A percentile compares a stretch with the other conserved stretches of the same genome.
phyloP scores from a whole-genome alignment of 2,329 filamentous ascomycete genomes.

The Cladophialophora yegresii region DNA sequence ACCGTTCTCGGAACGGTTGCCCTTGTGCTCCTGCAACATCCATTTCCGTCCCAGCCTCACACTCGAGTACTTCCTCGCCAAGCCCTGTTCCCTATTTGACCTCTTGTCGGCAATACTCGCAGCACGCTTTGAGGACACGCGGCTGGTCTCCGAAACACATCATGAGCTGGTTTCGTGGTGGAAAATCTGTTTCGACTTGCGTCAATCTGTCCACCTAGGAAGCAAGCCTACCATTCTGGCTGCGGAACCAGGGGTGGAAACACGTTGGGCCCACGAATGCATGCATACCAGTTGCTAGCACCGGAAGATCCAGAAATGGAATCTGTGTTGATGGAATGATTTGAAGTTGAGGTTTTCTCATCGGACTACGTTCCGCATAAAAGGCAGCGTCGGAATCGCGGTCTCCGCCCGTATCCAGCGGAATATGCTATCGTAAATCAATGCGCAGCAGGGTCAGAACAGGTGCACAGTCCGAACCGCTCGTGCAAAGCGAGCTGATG shows the following conservation, averaged over 20 bases:
- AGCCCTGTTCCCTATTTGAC: not conserved
- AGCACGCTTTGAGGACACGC: not conserved
- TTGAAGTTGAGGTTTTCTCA: not conserved
- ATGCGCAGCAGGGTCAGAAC: not conserved
- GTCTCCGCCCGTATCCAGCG: not conserved
- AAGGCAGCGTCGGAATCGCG: not conserved
- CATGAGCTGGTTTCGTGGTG: not conserved
- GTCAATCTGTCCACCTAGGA: not conserved
- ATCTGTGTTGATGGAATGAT: not conserved
- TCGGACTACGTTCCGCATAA: not conserved
- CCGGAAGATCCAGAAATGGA: not conserved
- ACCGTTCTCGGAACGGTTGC: not conserved
- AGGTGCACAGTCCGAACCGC: not conserved
- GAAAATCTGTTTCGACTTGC: not conserved
- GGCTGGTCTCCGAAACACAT: not conserved
- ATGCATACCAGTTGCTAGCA: not conserved
- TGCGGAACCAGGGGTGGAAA: not conserved
- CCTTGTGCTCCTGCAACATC: not conserved
- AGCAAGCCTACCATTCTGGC: not conserved
- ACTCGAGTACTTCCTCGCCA: not conserved
- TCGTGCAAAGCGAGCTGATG: not conserved
- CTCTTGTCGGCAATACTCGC: not conserved
- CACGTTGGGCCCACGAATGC: not conserved
- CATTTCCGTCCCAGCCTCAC: not conserved
- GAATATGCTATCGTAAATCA: conserved; percentile 7